Evolutionary conservation across 805 yeast species (phyloP), one percentile per base, ranked within the genome.

Genomic region (Kuraishia molischiana): DNA sequence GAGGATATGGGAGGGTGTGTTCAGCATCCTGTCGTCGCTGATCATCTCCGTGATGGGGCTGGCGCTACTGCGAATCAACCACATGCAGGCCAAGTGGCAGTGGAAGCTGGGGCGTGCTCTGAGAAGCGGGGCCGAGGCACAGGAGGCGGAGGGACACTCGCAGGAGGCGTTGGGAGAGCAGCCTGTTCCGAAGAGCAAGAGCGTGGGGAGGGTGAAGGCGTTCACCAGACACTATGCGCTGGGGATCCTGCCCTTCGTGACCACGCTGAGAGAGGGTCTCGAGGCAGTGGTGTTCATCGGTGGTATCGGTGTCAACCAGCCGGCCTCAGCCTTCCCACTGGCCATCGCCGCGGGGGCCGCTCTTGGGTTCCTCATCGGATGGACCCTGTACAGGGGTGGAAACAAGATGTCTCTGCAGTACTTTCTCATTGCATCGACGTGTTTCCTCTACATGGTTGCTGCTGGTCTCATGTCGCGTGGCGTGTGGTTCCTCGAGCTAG

Each of bases 381-480:
- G 71, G 34, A 59, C 69, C 21, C 66, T 87, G 52, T 87, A 84
- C 62, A 69, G 69, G 38, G 82, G 85, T n/a, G 92, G 95, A 6
- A 80, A 80, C 49, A 77, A 83, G 19, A 61, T 84, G 44, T 80
- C 92, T 0, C 61, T 87, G 42, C 86, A 79, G 53, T 72, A 77
- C 45, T 86, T 89, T 52, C 56, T 87, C 38, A 75, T 85, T 19
- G 64, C 69, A 2, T 79, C 90, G 13, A 82, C 95, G 0, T 80
- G 92, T 49, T 79, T 87, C 56, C 62, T 87, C 29, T 87, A 87
- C 53, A 53, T 85, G 29, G 87, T 87, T 21, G 85, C 95, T 4
- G 89, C 95, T 0, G 97, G 97, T 0, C 64, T 87, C 36, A 71
- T 85, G 52, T 79, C 92, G 6, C 74, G 85, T 40, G 95, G 95